Conservation (phyloP, 1,284 basidiomycete genomes). For the Afroboletus lepidellus region DNA sequence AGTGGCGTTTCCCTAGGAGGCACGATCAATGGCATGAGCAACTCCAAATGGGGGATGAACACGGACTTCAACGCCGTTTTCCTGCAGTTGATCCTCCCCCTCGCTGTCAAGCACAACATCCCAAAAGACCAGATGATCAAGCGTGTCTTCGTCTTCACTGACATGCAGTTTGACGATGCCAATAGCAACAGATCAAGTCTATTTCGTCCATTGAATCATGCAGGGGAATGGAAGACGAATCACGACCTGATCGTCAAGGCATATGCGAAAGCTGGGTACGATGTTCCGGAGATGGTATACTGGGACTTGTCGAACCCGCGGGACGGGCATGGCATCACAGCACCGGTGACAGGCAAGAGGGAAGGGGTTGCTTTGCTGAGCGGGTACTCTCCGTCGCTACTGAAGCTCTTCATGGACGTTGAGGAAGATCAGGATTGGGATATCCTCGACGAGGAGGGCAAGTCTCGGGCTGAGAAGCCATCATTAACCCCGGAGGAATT, state of each 20-base stretch:
- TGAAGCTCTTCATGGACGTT: slow-evolving; percentile 71
- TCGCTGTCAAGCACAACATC: slow-evolving; percentile 55
- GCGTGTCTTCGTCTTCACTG: slow-evolving; percentile 69
- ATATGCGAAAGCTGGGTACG: slow-evolving; percentile 60
- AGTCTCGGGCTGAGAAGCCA: slow-evolving; percentile 27
- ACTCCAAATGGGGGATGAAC: slow-evolving; percentile 51
- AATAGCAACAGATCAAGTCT: too few species aligned
- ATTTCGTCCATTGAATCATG: not conserved
- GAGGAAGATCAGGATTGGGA: slow-evolving; percentile 39
- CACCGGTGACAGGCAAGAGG: slow-evolving; percentile 48
- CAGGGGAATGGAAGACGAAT: slow-evolving; percentile 53
- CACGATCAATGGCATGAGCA: slow-evolving; percentile 40
- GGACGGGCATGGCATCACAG: slow-evolving; percentile 27
- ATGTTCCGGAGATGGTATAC: slow-evolving; percentile 66
- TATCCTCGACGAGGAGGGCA: slow-evolving; percentile 32
- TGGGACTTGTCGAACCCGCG: slow-evolving; percentile 45
- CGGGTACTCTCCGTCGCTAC: slow-evolving; percentile 65
- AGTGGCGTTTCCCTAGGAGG: slow-evolving; percentile 33
- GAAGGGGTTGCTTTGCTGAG: slow-evolving; percentile 65
- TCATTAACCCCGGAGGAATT: slow-evolving; percentile 48
- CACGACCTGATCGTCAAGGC: slow-evolving; percentile 53
- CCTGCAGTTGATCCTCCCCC: slow-evolving; percentile 54
- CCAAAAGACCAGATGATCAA: slow-evolving; percentile 70
- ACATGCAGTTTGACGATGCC: slow-evolving; percentile 72
- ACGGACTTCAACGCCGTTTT: slow-evolving; percentile 64